Evolutionary conservation across 192 early-diverging fungal genomes (phyloP).

Genomic region (Backusella psychrophila): DNA sequence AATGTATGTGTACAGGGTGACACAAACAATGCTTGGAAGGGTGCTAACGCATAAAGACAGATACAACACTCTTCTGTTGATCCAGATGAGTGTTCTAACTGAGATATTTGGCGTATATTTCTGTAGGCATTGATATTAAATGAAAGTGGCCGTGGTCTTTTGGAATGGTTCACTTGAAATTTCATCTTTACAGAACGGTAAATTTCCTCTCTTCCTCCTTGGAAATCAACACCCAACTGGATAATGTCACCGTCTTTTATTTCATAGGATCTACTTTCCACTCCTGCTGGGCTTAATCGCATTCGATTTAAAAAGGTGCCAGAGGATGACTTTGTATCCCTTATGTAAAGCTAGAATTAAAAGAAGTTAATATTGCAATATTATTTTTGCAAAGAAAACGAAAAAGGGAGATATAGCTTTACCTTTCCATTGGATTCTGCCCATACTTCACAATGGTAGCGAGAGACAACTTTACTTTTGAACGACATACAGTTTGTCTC

Average conservation of each 20-base stretch:
- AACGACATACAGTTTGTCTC: constrained; percentile 68
- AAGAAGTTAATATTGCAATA: background rate
- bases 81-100: background rate
- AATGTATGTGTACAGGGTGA: constrained; percentile 83
- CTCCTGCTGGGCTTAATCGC: constrained; percentile 71
- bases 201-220: constrained; percentile 75
- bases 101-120: constrained; percentile 10
- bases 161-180: constrained; percentile 55
- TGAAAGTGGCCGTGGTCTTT: constrained; percentile 45
- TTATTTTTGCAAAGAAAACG: background rate
- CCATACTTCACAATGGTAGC: constrained; percentile 94
- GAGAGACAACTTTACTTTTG: constrained; percentile 90
- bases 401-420: background rate
- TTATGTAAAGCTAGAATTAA: constrained; percentile 63
- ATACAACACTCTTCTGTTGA: constrained; percentile 68
- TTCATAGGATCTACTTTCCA: constrained; percentile 69
- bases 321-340: constrained; percentile 82
- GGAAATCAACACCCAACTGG: constrained; percentile 85
- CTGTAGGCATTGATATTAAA: constrained; percentile 39
- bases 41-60: constrained; percentile 71
- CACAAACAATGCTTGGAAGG: constrained; percentile 81
- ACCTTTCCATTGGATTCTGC: constrained; percentile 56
- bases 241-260: constrained; percentile 79
- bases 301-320: constrained; percentile 90
- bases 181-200: constrained; percentile 80